These are phyloP conservation scores for Sugiyamaella paludigena DNA, from an alignment of 1,139 yeast genomes.

Conservation along the genomic window DNA sequence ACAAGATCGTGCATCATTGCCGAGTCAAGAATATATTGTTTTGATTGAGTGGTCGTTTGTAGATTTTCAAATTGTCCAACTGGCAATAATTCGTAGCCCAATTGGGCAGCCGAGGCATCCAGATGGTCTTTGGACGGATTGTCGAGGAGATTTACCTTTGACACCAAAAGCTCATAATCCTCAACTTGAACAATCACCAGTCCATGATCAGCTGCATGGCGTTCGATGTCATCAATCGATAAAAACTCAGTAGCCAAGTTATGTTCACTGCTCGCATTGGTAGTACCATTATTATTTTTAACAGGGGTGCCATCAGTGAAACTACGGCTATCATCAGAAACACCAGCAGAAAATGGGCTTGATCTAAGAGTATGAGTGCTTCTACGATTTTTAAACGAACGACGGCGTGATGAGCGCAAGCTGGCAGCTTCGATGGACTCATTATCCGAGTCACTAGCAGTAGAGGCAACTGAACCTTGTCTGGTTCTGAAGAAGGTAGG, in stretches of 20 bases:
- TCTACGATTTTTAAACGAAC: slow-evolving; percentile 17
- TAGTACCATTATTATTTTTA: slow-evolving; percentile 17
- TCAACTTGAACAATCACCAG: slow-evolving; percentile 50
- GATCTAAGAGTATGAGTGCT: slow-evolving; percentile 17
- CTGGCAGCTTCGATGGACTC: slow-evolving; percentile 9
- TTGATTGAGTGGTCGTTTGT: slow-evolving; percentile 22
- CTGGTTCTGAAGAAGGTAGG: slow-evolving; percentile 13
- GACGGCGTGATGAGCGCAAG: slow-evolving; percentile 10
- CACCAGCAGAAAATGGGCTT: slow-evolving; percentile 11
- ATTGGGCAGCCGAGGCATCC: slow-evolving; percentile 34
- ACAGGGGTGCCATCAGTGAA: slow-evolving; percentile 22
- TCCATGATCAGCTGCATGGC: slow-evolving; percentile 51
- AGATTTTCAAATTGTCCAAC: not conserved
- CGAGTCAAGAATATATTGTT: slow-evolving; percentile 30
- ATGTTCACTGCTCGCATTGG: too few relatives aligned
- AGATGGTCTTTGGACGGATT: slow-evolving; percentile 8
- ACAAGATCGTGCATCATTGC: slow-evolving; percentile 17
- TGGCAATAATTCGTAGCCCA: slow-evolving; percentile 28
- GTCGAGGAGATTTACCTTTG: slow-evolving; percentile 16
- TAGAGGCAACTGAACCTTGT: slow-evolving; percentile 11
- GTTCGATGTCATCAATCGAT: slow-evolving; percentile 43
- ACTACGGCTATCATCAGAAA: slow-evolving; percentile 16
- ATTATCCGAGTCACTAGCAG: slow-evolving; percentile 12
- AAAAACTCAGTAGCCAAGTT: slow-evolving; percentile 33
- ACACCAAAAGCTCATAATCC: slow-evolving; percentile 41